phyloP scores from a whole-genome alignment of 2,329 filamentous ascomycete genomes.

The Pseudophaeomoniella oleicola region DNA sequence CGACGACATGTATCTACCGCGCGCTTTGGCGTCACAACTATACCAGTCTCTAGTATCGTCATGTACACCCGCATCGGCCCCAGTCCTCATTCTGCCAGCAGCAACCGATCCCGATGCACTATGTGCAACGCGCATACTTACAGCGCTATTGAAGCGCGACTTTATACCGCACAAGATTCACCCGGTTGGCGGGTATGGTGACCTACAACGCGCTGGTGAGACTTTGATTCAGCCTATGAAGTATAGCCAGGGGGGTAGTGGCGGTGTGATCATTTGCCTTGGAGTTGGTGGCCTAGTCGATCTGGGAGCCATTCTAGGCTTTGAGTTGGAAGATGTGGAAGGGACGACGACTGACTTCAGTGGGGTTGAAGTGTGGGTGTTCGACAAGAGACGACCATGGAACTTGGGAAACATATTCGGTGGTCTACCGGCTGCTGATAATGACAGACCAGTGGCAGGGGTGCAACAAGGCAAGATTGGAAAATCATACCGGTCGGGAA shows the following conservation, averaged over 20 bases:
- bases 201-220: slow-evolving; percentile 65
- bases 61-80: slow-evolving; percentile 78
- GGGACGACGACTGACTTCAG: slow-evolving; percentile 16
- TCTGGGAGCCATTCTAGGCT: slow-evolving; percentile 61
- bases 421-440: slow-evolving; percentile 38
- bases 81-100: slow-evolving; percentile 69
- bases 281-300: slow-evolving; percentile 89
- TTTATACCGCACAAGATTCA: slow-evolving; percentile 97
- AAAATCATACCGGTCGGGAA: slow-evolving; percentile 58
- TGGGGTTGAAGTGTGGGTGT: slow-evolving; percentile 53
- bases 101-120: slow-evolving; percentile 91
- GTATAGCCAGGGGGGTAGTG: slow-evolving; percentile 65
- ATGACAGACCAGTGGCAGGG: slow-evolving; percentile 43
- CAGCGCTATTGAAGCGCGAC: slow-evolving; percentile 85
- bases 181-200: slow-evolving; percentile 81
- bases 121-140: slow-evolving; percentile 88
- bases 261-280: slow-evolving; percentile 80
- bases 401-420: slow-evolving; percentile 90
- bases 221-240: slow-evolving; percentile 77
- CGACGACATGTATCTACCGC: slow-evolving; percentile 75
- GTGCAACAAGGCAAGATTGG: slow-evolving; percentile 60
- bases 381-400: slow-evolving; percentile 86
- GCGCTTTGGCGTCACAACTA: slow-evolving; percentile 73
- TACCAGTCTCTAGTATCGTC: slow-evolving; percentile 79
- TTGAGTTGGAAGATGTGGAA: slow-evolving; percentile 52